Evolutionary conservation across 106 monocot species (phyloP), one percentile per base, ranked within the genome.

Genomic region (Triglochin maritima): DNA sequence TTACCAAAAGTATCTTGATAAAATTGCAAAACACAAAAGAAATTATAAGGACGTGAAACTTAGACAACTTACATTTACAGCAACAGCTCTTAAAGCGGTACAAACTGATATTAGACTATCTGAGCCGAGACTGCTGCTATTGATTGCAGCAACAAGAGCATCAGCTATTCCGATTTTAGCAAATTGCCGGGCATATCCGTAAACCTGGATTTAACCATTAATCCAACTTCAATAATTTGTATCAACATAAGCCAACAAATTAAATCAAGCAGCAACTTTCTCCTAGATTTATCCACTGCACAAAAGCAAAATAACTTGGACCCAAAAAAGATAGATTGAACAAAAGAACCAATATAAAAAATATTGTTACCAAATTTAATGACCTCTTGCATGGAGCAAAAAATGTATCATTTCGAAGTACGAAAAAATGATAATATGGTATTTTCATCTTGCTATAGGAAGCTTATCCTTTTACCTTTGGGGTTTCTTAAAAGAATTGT

Each of bases 161-260:
- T 81, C 78, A 41, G 85, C 81, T 78, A 87, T 76, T 46, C 95
- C 90, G 69, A 85, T 65, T 75, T 90, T 72, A 47, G 87, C 85
- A 77, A 96, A 96, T 61, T 73, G 87, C 46, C 87, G 82, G 72
- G 95, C 85, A 81, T 90, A 88, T 69, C 87, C 85, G 81, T 78
- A 90, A 10, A 90, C 90, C 90, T 96, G 76, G 8, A 66, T 66
- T 52, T 66, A 12, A 17, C 8, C 5, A 50, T 29, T 11, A 48
- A 16, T 49, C 29, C 29, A 29, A 29, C 29, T 29, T 29, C 29
- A 52, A 52, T 8, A 0, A 52, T 11, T 8, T 52, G 7, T 52
- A 8, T 8, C 9, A 11, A 11, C 52, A 52, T 52, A 52, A 52
- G 52, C 52, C 7, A 8, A 52, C 11, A 11, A 0, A 52, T 8